A percentile compares a stretch with the other conserved stretches of the same genome.
Evolutionary conservation across 352 stramenopile species (phyloP).

Genomic region (Globisporangium abappressorium): DNA sequence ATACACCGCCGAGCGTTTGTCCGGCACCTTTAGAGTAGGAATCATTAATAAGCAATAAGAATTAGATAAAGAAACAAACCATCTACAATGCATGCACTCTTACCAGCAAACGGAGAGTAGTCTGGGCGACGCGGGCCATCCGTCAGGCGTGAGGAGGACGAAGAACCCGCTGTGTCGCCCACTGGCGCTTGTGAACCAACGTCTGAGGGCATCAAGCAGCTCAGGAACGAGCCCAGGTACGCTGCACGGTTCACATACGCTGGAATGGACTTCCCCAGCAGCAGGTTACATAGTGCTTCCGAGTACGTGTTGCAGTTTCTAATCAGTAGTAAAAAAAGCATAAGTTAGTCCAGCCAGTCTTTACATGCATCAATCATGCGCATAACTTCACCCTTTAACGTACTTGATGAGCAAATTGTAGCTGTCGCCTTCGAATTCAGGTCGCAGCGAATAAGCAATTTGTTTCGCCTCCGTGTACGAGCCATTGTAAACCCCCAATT

Average conservation of each 20-base stretch:
- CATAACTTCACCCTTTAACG: slow-evolving; percentile 1
- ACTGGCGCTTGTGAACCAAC: slow-evolving; percentile 58
- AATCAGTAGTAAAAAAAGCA: neutral
- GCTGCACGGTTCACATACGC: slow-evolving; percentile 91
- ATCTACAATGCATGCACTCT: neutral
- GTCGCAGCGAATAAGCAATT: slow-evolving; percentile 81
- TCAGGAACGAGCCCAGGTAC: slow-evolving; percentile 90
- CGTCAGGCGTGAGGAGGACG: slow-evolving; percentile 14
- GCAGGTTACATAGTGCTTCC: slow-evolving; percentile 79
- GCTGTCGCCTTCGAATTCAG: slow-evolving; percentile 79
- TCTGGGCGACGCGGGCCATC: slow-evolving; percentile 29
- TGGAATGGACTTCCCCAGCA: slow-evolving; percentile 83
- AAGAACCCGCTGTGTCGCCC: slow-evolving; percentile 15
- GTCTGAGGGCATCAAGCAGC: slow-evolving; percentile 69
- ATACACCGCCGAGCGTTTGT: slow-evolving; percentile 28
- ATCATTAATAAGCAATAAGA: neutral
- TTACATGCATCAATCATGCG: neutral
- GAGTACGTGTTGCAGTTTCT: slow-evolving; percentile 95
- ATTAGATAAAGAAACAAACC: neutral
- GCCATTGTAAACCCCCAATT: slow-evolving; percentile 89
- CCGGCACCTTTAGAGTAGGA: slow-evolving; percentile 34
- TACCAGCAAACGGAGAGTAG: slow-evolving; percentile 69
- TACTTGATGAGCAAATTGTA: slow-evolving; percentile 92
- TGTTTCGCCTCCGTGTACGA: slow-evolving; percentile 71
- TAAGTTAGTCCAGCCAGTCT: neutral